A percentile compares a stretch with the other conserved stretches of the same genome.
Evolutionary conservation across 2,329 filamentous ascomycete species (phyloP).

Genomic region (Sporothrix brunneoviolacea): DNA sequence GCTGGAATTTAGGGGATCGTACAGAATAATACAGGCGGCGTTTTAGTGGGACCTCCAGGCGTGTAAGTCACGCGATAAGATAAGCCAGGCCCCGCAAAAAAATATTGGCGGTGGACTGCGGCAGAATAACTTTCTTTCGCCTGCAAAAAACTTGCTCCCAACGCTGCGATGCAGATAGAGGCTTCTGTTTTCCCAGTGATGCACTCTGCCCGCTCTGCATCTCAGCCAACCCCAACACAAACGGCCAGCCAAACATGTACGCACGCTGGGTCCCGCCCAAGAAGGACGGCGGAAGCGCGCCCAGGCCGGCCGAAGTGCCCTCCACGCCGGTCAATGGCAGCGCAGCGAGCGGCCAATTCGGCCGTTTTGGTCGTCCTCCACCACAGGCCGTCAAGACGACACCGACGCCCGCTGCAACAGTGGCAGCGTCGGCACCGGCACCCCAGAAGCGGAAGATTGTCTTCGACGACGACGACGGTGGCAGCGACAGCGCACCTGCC

Average conservation of each 20-base stretch:
- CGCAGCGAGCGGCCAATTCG: not conserved
- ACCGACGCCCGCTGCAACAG: constrained; percentile 12
- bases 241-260: constrained; percentile 23
- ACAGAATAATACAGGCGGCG: too few relatives aligned
- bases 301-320: not conserved
- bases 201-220: too few relatives aligned
- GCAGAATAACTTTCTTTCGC: constrained; percentile 9
- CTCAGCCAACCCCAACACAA: not conserved
- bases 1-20: too few relatives aligned
- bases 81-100: not conserved
- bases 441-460: constrained; percentile 20
- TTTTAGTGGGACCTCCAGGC: too few relatives aligned
- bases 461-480: constrained; percentile 20
- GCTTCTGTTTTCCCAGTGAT: not conserved
- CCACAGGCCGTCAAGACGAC: not conserved
- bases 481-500: constrained; percentile 11
- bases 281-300: constrained; percentile 13
- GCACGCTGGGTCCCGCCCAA: constrained; percentile 32
- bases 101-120: constrained; percentile 13
- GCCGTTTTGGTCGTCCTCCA: not conserved
- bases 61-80: too few relatives aligned
- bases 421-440: not conserved
- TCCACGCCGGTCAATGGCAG: not conserved
- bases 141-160: not conserved
- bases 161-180: not conserved